Percentiles rank a stretch among this genome's conserved stretches.
Evolutionary conservation across 2,329 filamentous ascomycete genomes (phyloP).

Genomic region (Botryosphaeria dothidea): DNA sequence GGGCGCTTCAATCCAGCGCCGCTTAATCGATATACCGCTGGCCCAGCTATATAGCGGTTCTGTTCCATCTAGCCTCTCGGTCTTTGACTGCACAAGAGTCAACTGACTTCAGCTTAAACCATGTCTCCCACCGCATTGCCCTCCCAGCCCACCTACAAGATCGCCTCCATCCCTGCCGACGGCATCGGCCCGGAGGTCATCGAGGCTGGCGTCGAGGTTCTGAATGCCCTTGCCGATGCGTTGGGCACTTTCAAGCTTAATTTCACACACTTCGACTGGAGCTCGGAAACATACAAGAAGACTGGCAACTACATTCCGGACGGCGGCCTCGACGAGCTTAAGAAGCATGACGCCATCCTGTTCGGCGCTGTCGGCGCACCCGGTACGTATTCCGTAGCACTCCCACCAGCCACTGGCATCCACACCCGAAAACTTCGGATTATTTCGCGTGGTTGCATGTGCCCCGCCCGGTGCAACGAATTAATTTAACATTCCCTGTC

Average conservation of each 20-base stretch:
- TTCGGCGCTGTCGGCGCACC: slow-evolving; percentile 69
- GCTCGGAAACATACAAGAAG: slow-evolving; percentile 65
- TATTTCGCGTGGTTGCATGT: too few relatives aligned
- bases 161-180: slow-evolving; percentile 60
- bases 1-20: background rate
- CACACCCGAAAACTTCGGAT: too few relatives aligned
- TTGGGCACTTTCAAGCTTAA: slow-evolving; percentile 60
- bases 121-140: background rate
- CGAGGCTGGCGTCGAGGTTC: slow-evolving; percentile 61
- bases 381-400: slow-evolving; percentile 33
- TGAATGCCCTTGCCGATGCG: slow-evolving; percentile 55
- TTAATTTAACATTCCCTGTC: too few relatives aligned
- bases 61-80: background rate
- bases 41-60: background rate
- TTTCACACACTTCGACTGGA: slow-evolving; percentile 68
- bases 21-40: slow-evolving; percentile 14
- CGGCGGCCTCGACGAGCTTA: slow-evolving; percentile 58
- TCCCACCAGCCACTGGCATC: background rate
- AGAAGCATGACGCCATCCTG: slow-evolving; percentile 64
- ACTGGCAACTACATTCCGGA: slow-evolving; percentile 66
- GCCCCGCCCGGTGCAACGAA: too few relatives aligned
- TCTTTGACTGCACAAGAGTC: background rate
- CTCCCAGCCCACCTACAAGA: slow-evolving; percentile 11
- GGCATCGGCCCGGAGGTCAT: slow-evolving; percentile 71
- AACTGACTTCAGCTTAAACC: background rate